Conservation (phyloP, 306 rosid species). For the Prunus mongolica region DNA sequence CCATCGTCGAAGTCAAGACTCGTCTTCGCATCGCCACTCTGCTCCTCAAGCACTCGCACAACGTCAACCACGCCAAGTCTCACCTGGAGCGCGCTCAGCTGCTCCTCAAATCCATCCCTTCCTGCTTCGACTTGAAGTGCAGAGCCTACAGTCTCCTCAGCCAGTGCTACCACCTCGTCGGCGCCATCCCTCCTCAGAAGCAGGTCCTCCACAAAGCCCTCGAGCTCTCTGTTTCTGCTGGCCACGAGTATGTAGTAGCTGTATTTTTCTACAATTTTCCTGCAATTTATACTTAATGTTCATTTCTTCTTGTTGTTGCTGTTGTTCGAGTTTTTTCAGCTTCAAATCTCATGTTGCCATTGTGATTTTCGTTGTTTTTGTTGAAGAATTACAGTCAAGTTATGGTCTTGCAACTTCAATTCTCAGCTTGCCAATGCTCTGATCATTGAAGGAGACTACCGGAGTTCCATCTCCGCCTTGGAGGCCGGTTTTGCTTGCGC, state of each 20-base stretch:
- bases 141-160: slow-evolving; percentile 82
- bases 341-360: not conserved
- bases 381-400: slow-evolving; percentile 51
- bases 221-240: slow-evolving; percentile 63
- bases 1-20: slow-evolving; percentile 85
- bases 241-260: slow-evolving; percentile 44
- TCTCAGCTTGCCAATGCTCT: slow-evolving; percentile 96
- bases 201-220: slow-evolving; percentile 74
- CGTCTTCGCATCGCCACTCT: slow-evolving; percentile 89
- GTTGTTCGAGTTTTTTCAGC: not conserved
- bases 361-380: not conserved
- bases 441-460: slow-evolving; percentile 83
- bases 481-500: slow-evolving; percentile 72
- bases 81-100: slow-evolving; percentile 92
- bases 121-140: slow-evolving; percentile 85
- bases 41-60: slow-evolving; percentile 78
- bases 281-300: not conserved
- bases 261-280: not conserved
- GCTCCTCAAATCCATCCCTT: slow-evolving; percentile 72
- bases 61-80: slow-evolving; percentile 76
- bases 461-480: slow-evolving; percentile 67
- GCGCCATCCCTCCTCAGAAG: slow-evolving; percentile 83
- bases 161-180: slow-evolving; percentile 90
- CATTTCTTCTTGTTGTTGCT: not conserved
- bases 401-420: slow-evolving; percentile 96